Evolutionary conservation across 805 yeast species (phyloP).

Genomic region (Deakozyma indianensis): DNA sequence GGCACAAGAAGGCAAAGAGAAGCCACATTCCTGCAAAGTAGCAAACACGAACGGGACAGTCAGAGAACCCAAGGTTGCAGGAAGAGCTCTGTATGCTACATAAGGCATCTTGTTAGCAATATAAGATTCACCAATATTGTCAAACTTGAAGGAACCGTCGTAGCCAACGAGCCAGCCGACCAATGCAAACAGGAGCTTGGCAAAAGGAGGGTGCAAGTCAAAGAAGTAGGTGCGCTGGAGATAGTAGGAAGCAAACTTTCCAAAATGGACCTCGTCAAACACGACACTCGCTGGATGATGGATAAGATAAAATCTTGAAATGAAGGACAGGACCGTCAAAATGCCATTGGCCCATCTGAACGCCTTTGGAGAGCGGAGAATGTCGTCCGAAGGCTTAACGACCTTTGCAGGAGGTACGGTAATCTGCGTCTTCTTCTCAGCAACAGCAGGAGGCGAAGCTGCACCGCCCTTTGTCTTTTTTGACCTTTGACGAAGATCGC

Average conservation of each 20-base stretch:
- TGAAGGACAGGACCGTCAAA: slow-evolving; percentile 44
- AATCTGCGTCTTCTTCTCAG: background rate
- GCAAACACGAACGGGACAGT: slow-evolving; percentile 74
- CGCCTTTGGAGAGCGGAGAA: background rate
- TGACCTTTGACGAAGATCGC: background rate
- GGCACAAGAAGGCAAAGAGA: slow-evolving; percentile 64
- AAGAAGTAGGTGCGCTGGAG: slow-evolving; percentile 83
- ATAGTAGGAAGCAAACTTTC: slow-evolving; percentile 38
- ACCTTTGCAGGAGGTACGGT: background rate
- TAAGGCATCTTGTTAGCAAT: slow-evolving; percentile 59
- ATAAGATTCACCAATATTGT: slow-evolving; percentile 74
- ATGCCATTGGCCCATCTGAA: slow-evolving; percentile 4
- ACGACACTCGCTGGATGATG: slow-evolving; percentile 65
- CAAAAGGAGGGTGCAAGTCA: slow-evolving; percentile 97
- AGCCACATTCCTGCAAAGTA: slow-evolving; percentile 76
- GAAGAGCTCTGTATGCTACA: slow-evolving; percentile 71
- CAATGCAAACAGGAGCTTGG: slow-evolving; percentile 78
- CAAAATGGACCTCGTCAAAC: slow-evolving; percentile 36
- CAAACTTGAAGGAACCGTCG: slow-evolving; percentile 85
- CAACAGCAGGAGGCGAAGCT: background rate
- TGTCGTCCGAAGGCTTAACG: background rate
- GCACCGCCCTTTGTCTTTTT: background rate
- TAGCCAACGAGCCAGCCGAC: slow-evolving; percentile 85
- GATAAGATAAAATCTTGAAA: slow-evolving; percentile 61
- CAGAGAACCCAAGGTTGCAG: slow-evolving; percentile 68